Evolutionary conservation across 371 early-diverging fungal species (phyloP).

Genomic region (Rhizopus sp.): DNA sequence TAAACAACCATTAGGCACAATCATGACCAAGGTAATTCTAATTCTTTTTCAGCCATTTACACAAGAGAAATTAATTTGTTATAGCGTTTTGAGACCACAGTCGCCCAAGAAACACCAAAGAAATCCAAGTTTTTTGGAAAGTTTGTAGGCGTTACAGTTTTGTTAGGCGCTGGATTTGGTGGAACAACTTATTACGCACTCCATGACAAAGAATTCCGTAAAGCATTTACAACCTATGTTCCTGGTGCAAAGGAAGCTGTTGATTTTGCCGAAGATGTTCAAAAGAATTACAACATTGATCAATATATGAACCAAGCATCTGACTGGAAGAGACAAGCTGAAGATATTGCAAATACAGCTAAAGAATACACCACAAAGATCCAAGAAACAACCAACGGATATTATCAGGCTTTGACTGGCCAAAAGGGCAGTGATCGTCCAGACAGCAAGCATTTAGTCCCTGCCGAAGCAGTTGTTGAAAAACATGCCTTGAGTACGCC

Average conservation of each 20-base stretch:
- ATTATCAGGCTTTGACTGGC: slow-evolving; percentile 29
- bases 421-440: slow-evolving; percentile 10
- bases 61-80: background rate
- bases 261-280: slow-evolving; percentile 16
- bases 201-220: slow-evolving; percentile 15
- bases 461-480: slow-evolving; percentile 2
- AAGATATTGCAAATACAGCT: slow-evolving; percentile 14
- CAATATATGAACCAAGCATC: slow-evolving; percentile 11
- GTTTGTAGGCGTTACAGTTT: slow-evolving; percentile 7
- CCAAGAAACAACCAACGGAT: slow-evolving; percentile 22
- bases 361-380: slow-evolving; percentile 15
- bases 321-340: slow-evolving; percentile 17
- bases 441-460: slow-evolving; percentile 7
- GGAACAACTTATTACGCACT: slow-evolving; percentile 24
- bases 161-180: slow-evolving; percentile 14
- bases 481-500: slow-evolving; percentile 7
- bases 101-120: slow-evolving; percentile 3
- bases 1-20: background rate
- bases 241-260: slow-evolving; percentile 21
- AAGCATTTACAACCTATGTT: slow-evolving; percentile 18
- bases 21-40: slow-evolving; percentile 13
- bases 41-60: background rate
- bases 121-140: slow-evolving; percentile 9
- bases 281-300: slow-evolving; percentile 15
- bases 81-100: slow-evolving; percentile 24